Conservation (phyloP, 2,329 filamentous ascomycete species). For the Arthrobotrys pseudoclavata region DNA sequence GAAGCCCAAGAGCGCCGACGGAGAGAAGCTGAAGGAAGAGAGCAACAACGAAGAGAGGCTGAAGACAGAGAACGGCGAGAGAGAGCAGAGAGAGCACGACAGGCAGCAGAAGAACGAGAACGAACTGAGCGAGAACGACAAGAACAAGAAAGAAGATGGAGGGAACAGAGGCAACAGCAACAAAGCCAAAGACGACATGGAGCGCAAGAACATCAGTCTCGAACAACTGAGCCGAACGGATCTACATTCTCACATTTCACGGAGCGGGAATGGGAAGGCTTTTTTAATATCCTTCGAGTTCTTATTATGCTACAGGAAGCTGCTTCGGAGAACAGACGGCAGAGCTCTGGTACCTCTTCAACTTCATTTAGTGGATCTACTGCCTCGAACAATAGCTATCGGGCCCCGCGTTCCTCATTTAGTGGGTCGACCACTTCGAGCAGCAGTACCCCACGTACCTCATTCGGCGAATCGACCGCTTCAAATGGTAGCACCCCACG, state of each 20-base stretch:
- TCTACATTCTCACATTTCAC: not conserved
- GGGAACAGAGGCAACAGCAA: constrained; percentile 1
- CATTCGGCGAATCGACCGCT: not conserved
- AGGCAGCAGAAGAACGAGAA: not conserved
- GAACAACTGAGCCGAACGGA: not conserved
- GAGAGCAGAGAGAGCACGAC: not conserved
- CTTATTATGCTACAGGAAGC: not conserved
- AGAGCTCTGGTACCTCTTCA: not conserved
- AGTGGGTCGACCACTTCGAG: not conserved
- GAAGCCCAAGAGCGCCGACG: constrained; percentile 11
- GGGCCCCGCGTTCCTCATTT: not conserved
- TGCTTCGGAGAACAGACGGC: not conserved
- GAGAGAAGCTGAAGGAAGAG: constrained; percentile 36
- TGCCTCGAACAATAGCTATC: not conserved
- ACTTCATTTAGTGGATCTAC: constrained; percentile 6
- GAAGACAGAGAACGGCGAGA: constrained; percentile 26
- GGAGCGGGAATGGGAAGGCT: not conserved
- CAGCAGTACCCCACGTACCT: not conserved
- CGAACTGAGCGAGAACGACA: constrained; percentile 6
- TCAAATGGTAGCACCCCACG: not conserved
- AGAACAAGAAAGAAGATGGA: constrained; percentile 8
- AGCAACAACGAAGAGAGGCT: not conserved
- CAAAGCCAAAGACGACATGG: constrained; percentile 11
- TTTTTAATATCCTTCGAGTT: constrained; percentile 10
- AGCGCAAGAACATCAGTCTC: not conserved